Evolutionary conservation across 257 asterid genomes (phyloP), one percentile per base, ranked within the genome.

Genomic region (Gentiana macrophylla): DNA sequence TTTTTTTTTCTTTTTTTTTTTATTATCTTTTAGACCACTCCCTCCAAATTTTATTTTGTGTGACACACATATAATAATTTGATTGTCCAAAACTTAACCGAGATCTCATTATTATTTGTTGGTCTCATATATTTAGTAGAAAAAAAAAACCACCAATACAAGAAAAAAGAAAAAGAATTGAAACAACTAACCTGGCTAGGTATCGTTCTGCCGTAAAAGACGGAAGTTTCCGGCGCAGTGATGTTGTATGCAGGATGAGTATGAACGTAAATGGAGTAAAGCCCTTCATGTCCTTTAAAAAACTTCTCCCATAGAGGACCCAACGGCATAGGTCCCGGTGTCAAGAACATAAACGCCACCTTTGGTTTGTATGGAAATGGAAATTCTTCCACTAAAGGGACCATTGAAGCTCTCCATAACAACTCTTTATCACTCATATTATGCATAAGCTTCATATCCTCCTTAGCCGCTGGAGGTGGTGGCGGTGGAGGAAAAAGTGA

Each of bases 291-390:
- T 0, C 86, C 83, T 33, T 71, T 62, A 51, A 84, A 84, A 49
- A 81, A 84, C 71, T 57, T 52, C 7, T 79, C 89, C 89, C 90
- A 81, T 37, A 84, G 34, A 0, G 82, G 87, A 13, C 83, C 76
- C 9, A 84, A 81, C 1, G 90, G 90, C 71, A 81, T 50, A 10
- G 80, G 69, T 44, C 94, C 87, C 13, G 82, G 80, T 37, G 91
- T 75, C 86, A 84, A 66, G 72, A 77, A 84, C 94, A 84, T 79
- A 33, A 84, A 84, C 32, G 94, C 91, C 67, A 81, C 72, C 35
- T 75, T 81, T 0, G 67, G 62, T 1, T 66, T 71, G 50, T 35
- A 37, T 48, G 33, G 4, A 32, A 10, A n/a, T 3, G 56, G 49
- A n/a, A 54, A 61, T 11, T 53, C 62, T 53, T 59, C 35, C 44